These are phyloP conservation scores for Candida ortonii DNA, from an alignment of 805 yeast genomes.

Conservation along the genomic window DNA sequence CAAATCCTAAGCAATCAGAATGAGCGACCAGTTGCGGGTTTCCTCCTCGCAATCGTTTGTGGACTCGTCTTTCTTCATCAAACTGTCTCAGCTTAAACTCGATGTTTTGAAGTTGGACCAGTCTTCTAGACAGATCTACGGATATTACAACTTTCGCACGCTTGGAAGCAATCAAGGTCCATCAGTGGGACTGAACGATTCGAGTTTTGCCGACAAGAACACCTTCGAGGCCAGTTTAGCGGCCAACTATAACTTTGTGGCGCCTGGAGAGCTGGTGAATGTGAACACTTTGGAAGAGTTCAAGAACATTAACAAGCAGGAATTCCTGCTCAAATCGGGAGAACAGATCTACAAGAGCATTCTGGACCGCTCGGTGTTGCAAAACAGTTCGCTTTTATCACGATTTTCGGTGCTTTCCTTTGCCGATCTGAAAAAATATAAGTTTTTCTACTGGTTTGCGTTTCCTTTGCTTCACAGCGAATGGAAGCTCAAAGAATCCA, in stretches of 20 bases:
- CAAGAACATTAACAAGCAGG: constrained; percentile 61
- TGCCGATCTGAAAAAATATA: constrained; percentile 87
- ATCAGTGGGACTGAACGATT: constrained; percentile 28
- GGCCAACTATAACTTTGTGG: constrained; percentile 20
- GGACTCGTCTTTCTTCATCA: constrained; percentile 84
- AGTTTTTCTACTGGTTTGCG: constrained; percentile 86
- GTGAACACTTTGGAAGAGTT: constrained; percentile 87
- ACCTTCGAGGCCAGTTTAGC: constrained; percentile 15
- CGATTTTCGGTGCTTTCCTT: constrained; percentile 59
- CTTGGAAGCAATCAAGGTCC: constrained; percentile 32
- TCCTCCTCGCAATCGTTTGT: constrained; percentile 66
- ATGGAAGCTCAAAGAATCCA: constrained; percentile 39
- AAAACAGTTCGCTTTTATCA: constrained; percentile 40
- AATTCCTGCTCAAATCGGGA: constrained; percentile 45
- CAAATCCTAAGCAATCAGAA: not conserved
- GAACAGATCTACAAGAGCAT: constrained; percentile 26
- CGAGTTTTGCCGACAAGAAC: constrained; percentile 30
- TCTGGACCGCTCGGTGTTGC: constrained; percentile 32
- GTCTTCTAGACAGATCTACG: constrained; percentile 41
- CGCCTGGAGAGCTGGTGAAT: constrained; percentile 45
- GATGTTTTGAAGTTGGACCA: constrained; percentile 67
- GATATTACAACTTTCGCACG: constrained; percentile 33
- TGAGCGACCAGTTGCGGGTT: constrained; percentile 31
- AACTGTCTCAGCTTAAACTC: constrained; percentile 68
- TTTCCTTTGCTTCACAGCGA: constrained; percentile 61